phyloP scores from a whole-genome alignment of 345 rosid genomes.

The Brassica cretica region DNA sequence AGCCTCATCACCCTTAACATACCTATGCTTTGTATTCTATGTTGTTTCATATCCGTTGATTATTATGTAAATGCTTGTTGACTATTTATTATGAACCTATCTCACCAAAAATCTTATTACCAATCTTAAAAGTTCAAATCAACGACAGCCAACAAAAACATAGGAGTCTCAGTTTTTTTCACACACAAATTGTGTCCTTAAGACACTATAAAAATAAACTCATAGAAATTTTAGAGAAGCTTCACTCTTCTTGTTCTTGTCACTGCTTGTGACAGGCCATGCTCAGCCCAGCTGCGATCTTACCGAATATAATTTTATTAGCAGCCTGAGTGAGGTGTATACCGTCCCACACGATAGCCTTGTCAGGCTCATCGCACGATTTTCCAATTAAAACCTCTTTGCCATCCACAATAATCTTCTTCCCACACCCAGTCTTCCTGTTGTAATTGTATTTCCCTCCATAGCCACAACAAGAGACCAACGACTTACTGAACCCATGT shows the following conservation, averaged over 20 bases:
- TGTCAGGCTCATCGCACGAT: conserved; percentile 40
- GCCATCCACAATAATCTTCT: conserved; percentile 41
- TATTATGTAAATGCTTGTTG: conserved; percentile 11
- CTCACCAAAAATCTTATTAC: conserved; percentile 15
- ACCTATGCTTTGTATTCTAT: conserved; percentile 6
- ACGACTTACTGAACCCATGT: conserved; percentile 55
- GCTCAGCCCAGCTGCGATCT: conserved; percentile 13
- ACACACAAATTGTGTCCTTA: conserved; percentile 1
- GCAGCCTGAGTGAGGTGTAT: conserved; percentile 43
- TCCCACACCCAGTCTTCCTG: conserved; percentile 57
- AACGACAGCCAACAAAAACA: neutral
- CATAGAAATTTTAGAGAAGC: neutral
- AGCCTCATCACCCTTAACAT: neutral
- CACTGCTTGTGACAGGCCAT: conserved; percentile 33
- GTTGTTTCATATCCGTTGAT: conserved; percentile 13
- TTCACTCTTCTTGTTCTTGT: neutral
- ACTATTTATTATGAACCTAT: conserved; percentile 21
- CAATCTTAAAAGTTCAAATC: neutral
- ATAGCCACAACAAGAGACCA: conserved; percentile 74
- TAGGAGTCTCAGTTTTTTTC: neutral
- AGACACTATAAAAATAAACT: neutral
- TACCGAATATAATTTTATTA: conserved; percentile 36
- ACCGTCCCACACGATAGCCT: conserved; percentile 41
- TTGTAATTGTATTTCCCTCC: conserved; percentile 80
- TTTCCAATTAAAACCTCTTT: conserved; percentile 51